Evolutionary conservation across 2,329 filamentous ascomycete genomes (phyloP).

Genomic region (Venturia aucupariae): DNA sequence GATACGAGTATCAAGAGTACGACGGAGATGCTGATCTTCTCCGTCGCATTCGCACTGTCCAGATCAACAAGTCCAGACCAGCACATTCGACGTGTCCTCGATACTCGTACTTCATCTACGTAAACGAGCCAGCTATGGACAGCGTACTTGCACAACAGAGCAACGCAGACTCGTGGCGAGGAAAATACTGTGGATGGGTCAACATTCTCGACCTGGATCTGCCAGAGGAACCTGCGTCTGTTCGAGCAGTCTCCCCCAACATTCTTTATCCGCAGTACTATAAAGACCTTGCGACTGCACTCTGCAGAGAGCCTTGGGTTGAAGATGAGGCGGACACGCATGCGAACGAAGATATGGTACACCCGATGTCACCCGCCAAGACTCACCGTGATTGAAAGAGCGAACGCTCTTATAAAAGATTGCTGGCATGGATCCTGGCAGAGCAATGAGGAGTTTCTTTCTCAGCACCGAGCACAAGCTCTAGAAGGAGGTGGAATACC

Average conservation of each 20-base stretch:
- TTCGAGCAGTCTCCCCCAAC: background rate
- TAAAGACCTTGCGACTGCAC: background rate
- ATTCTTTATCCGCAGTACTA: background rate
- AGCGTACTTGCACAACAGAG: background rate
- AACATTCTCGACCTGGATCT: background rate
- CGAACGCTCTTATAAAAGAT: too few relatives aligned
- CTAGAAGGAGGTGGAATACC: too few relatives aligned
- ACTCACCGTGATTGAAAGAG: background rate
- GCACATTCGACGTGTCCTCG: background rate
- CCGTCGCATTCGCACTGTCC: background rate
- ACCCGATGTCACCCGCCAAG: background rate
- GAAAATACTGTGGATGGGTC: slow-evolving; percentile 5
- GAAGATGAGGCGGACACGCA: too few relatives aligned
- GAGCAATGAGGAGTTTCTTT: too few relatives aligned
- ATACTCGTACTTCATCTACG: background rate
- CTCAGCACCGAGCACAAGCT: too few relatives aligned
- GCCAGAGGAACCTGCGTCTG: background rate
- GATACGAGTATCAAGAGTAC: background rate
- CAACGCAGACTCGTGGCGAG: background rate
- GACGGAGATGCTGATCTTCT: background rate
- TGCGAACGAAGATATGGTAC: background rate
- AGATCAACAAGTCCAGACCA: background rate
- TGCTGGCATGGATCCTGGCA: too few relatives aligned
- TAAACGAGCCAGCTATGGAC: background rate
- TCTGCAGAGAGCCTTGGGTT: background rate